phyloP scores from a whole-genome alignment of 2,329 filamentous ascomycete species.

The Beauveria scarabaeidicola region DNA sequence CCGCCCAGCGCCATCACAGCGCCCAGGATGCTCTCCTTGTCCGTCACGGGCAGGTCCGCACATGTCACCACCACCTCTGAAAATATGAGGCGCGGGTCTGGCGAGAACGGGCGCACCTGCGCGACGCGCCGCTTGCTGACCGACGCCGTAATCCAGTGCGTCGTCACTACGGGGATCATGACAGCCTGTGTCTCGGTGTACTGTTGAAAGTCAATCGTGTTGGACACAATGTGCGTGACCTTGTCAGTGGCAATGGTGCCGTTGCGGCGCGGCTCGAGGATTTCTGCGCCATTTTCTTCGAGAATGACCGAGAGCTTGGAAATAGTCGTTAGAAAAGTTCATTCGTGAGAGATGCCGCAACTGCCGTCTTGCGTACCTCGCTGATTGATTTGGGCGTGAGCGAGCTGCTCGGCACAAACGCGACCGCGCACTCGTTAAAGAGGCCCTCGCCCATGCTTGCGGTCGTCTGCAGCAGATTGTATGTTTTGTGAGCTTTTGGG shows the following conservation, averaged over 20 bases:
- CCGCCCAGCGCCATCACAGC: slow-evolving; percentile 86
- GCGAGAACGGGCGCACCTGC: slow-evolving; percentile 76
- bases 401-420: slow-evolving; percentile 35
- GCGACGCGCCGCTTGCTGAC: slow-evolving; percentile 61
- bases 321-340: not conserved
- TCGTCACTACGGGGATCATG: slow-evolving; percentile 77
- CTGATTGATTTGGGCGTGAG: slow-evolving; percentile 32
- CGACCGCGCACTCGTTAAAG: slow-evolving; percentile 35
- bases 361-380: slow-evolving; percentile 24
- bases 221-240: slow-evolving; percentile 52
- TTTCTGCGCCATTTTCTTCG: slow-evolving; percentile 40
- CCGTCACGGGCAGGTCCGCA: slow-evolving; percentile 72
- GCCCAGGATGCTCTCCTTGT: slow-evolving; percentile 87
- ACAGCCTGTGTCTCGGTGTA: slow-evolving; percentile 65
- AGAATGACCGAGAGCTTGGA: slow-evolving; percentile 34
- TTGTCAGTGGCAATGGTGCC: slow-evolving; percentile 39
- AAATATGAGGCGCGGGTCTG: slow-evolving; percentile 86
- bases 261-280: slow-evolving; percentile 39
- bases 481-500: too few species aligned
- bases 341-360: too few species aligned
- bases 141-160: slow-evolving; percentile 69
- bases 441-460: slow-evolving; percentile 24
- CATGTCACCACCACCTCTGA: slow-evolving; percentile 75
- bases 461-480: not conserved
- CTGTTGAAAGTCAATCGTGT: slow-evolving; percentile 84